A percentile compares a stretch with the other conserved stretches of the same genome.
Evolutionary conservation across 495 filamentous ascomycete genomes (phyloP).

Genomic region (Glarea lozoyensis): DNA sequence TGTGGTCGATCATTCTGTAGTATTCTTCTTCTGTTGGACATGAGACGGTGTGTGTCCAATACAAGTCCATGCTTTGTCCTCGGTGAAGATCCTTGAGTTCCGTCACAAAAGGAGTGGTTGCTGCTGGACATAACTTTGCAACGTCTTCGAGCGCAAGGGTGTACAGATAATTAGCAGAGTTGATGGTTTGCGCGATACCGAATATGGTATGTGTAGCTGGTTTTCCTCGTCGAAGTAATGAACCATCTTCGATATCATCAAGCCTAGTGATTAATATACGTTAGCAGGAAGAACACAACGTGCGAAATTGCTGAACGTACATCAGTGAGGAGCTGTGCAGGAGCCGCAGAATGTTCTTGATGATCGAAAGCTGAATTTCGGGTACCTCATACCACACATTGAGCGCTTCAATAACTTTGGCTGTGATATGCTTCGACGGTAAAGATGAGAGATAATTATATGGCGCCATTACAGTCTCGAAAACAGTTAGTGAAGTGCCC

Average conservation of each 20-base stretch:
- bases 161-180: conserved; percentile 40
- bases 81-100: conserved; percentile 18
- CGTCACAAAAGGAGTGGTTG: not conserved
- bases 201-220: conserved; percentile 28
- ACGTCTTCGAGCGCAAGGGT: not conserved
- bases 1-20: conserved; percentile 27
- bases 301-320: conserved; percentile 2
- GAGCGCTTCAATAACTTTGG: conserved; percentile 1
- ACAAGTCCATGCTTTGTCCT: conserved; percentile 29
- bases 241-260: conserved; percentile 34
- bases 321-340: conserved; percentile 11
- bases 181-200: conserved; percentile 36
- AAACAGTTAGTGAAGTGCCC: no score
- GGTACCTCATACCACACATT: conserved; percentile 3
- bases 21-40: conserved; percentile 27
- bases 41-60: conserved; percentile 24
- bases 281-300: not conserved
- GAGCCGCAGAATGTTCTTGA: not conserved
- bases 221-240: conserved; percentile 27
- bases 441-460: conserved; percentile 3
- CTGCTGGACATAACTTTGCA: not conserved
- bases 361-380: conserved; percentile 1
- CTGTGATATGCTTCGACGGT: not conserved
- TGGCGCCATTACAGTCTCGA: no score
- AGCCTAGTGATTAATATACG: conserved; percentile 13